These are phyloP conservation scores for Exophiala phaeomuriformis DNA, from an alignment of 2,329 filamentous ascomycete genomes.

Conservation along the genomic window DNA sequence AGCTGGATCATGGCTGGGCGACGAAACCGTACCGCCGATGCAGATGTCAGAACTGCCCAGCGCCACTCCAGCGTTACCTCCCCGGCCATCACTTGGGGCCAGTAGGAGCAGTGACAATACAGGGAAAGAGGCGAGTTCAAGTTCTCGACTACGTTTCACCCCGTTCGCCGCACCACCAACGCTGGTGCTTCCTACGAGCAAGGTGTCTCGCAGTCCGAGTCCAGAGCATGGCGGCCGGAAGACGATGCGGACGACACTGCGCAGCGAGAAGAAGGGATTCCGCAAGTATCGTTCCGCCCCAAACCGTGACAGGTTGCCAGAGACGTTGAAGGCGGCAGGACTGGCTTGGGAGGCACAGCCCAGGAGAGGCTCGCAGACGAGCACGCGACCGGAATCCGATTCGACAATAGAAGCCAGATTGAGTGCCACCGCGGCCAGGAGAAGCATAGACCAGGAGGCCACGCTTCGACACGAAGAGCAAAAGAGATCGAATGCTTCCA, in stretches of 20 bases:
- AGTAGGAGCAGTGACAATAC: slow-evolving; percentile 31
- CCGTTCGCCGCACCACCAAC: slow-evolving; percentile 31
- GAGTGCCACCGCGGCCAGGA: slow-evolving; percentile 25
- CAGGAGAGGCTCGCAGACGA: slow-evolving; percentile 14
- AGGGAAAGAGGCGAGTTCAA: slow-evolving; percentile 4
- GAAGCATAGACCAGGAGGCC: slow-evolving; percentile 26
- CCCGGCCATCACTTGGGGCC: slow-evolving; percentile 40
- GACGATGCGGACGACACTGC: slow-evolving; percentile 51
- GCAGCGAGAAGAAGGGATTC: slow-evolving; percentile 41
- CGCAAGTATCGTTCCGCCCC: slow-evolving; percentile 42
- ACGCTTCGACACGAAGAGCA: slow-evolving; percentile 18
- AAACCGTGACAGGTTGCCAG: slow-evolving; percentile 43
- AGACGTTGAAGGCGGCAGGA: slow-evolving; percentile 56
- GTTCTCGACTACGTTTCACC: slow-evolving; percentile 8
- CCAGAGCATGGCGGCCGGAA: slow-evolving; percentile 49
- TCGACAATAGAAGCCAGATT: slow-evolving; percentile 26
- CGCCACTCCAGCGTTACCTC: slow-evolving; percentile 55
- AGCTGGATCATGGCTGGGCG: slow-evolving; percentile 57
- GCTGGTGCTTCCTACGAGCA: slow-evolving; percentile 33
- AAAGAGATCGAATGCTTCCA: slow-evolving; percentile 13
- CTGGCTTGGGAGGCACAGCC: slow-evolving; percentile 49
- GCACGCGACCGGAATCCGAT: slow-evolving; percentile 20
- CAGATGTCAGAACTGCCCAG: slow-evolving; percentile 75
- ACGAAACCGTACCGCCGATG: slow-evolving; percentile 73
- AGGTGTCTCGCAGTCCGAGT: slow-evolving; percentile 51